Evolutionary conservation across 352 stramenopile genomes (phyloP).

Genomic region (Phytophthora pluvialis): DNA sequence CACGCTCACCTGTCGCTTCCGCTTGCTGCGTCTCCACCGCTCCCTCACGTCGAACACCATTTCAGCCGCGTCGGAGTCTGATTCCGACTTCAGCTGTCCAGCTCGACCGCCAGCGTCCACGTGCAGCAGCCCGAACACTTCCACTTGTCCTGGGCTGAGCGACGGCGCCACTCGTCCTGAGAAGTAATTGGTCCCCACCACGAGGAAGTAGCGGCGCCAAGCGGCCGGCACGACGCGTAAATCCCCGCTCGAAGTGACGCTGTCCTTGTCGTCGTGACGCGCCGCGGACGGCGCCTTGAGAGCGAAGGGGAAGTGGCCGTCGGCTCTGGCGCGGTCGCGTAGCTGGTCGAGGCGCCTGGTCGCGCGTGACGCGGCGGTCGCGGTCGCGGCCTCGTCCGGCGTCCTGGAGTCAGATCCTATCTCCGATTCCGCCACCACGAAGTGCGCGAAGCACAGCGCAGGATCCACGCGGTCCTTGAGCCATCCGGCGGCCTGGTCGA

Average conservation of each 20-base stretch:
- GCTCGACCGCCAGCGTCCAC: slow-evolving; percentile 44
- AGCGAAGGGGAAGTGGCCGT: slow-evolving; percentile 65
- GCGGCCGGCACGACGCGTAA: slow-evolving; percentile 46
- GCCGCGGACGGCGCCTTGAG: slow-evolving; percentile 25
- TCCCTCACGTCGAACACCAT: slow-evolving; percentile 74
- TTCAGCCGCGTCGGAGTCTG: slow-evolving; percentile 36
- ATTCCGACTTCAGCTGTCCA: slow-evolving; percentile 22
- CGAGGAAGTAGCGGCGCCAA: slow-evolving; percentile 59
- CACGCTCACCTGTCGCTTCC: slow-evolving; percentile 60
- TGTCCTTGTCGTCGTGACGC: slow-evolving; percentile 19
- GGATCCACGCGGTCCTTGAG: slow-evolving; percentile 46
- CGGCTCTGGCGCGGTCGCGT: slow-evolving; percentile 30
- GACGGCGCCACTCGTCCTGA: slow-evolving; percentile 51
- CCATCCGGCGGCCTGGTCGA: slow-evolving; percentile 52
- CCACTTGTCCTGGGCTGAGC: slow-evolving; percentile 57
- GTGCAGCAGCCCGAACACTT: slow-evolving; percentile 66
- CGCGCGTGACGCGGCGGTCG: slow-evolving; percentile 8
- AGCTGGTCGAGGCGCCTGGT: slow-evolving; percentile 44
- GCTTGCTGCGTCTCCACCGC: slow-evolving; percentile 70
- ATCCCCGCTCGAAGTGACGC: slow-evolving; percentile 44
- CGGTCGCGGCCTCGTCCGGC: slow-evolving; percentile 11
- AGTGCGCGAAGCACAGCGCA: slow-evolving; percentile 57
- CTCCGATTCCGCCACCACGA: slow-evolving; percentile 36
- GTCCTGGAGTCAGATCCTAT: slow-evolving; percentile 4
- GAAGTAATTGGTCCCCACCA: slow-evolving; percentile 69